phyloP scores from a whole-genome alignment of 208 protist genomes.

The Trypanosoma vivax region DNA sequence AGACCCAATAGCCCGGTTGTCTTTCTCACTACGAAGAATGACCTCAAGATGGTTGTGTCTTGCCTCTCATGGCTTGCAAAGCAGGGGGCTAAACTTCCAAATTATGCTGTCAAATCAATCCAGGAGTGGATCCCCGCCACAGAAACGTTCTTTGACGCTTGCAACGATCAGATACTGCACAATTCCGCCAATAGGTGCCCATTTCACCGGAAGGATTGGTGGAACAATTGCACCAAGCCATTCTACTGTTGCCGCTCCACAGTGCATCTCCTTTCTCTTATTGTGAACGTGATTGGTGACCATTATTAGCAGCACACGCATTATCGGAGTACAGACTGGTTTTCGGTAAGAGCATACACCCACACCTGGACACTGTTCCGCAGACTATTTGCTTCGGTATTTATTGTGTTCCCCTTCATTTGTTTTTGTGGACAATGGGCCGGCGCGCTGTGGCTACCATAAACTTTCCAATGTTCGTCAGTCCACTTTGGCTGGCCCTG shows the following conservation, averaged over 20 bases:
- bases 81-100: background rate
- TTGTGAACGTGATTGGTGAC: conserved; percentile 3
- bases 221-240: background rate
- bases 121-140: conserved; percentile 13
- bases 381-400: no score
- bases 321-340: no score
- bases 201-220: conserved; percentile 1
- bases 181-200: background rate
- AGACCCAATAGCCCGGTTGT: background rate
- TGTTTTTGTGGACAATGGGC: no score
- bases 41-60: background rate
- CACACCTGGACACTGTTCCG: no score
- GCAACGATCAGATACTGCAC: background rate
- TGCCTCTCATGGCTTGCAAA: conserved; percentile 5
- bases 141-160: background rate
- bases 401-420: no score
- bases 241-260: conserved; percentile 14
- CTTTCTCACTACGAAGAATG: conserved; percentile 4
- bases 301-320: no score
- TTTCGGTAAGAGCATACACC: no score
- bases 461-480: no score
- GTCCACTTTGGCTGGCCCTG: no score
- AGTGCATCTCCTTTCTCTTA: conserved; percentile 3
- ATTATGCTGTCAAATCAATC: conserved; percentile 7
- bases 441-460: no score